These are phyloP conservation scores for Sodiomyces alkalinus DNA, from an alignment of 2,329 filamentous ascomycete genomes.

Conservation along the genomic window DNA sequence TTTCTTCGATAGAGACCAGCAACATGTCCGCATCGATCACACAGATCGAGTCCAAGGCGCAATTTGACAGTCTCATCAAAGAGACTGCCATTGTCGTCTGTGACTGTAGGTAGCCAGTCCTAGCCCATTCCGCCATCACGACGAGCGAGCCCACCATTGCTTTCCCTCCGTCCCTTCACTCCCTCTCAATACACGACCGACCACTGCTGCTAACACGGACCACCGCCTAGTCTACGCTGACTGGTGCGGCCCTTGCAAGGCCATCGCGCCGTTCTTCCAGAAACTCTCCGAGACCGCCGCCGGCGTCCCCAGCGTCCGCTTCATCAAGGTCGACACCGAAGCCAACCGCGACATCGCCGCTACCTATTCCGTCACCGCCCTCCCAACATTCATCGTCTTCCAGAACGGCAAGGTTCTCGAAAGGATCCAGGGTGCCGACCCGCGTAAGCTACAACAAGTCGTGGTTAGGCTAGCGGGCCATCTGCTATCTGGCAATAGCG, in stretches of 20 bases:
- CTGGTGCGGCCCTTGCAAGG: conserved; percentile 73
- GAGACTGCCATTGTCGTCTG: conserved; percentile 68
- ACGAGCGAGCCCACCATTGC: conserved; percentile 3
- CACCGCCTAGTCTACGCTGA: conserved; percentile 60
- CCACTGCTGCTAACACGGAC: conserved; percentile 3
- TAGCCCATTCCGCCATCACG: conserved; percentile 6
- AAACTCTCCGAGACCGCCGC: conserved; percentile 57
- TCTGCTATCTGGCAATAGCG: conserved; percentile 27
- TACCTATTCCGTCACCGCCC: conserved; percentile 58
- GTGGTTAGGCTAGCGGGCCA: conserved; percentile 58
- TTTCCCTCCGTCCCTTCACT: conserved; percentile 2
- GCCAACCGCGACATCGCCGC: conserved; percentile 56
- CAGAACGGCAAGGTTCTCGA: conserved; percentile 52
- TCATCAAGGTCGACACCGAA: conserved; percentile 79
- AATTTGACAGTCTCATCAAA: conserved; percentile 54
- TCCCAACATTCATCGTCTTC: conserved; percentile 89
- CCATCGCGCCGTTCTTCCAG: conserved; percentile 72
- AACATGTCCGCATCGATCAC: conserved; percentile 2
- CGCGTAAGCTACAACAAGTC: conserved; percentile 51
- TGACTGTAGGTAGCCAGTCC: conserved; percentile 53
- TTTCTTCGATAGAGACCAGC: neutral
- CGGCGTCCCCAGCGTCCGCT: conserved; percentile 57
- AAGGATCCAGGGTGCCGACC: conserved; percentile 61
- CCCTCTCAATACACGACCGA: conserved; percentile 2
- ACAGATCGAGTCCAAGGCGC: conserved; percentile 31